phyloP scores from a whole-genome alignment of 1,139 yeast genomes.

The Blastobotrys buckinghamii region DNA sequence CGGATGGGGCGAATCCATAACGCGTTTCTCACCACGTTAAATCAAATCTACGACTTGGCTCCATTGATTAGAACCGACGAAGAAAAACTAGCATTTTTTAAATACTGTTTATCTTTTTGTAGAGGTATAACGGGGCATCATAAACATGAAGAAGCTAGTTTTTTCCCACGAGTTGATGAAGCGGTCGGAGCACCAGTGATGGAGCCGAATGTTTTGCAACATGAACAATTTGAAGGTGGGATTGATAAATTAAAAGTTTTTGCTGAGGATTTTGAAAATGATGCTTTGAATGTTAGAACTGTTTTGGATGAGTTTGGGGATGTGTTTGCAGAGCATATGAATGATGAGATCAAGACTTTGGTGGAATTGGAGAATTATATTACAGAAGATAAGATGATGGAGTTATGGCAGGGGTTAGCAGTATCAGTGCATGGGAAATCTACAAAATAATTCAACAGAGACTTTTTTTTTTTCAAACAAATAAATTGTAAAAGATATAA shows the following conservation, averaged over 20 bases:
- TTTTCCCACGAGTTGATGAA: conserved; percentile 4
- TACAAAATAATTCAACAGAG: no score
- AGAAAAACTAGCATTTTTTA: no score
- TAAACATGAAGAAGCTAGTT: conserved; percentile 1
- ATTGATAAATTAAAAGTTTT: neutral
- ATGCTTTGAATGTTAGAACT: neutral
- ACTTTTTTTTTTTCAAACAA: no score
- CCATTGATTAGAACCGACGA: no score
- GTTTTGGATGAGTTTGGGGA: conserved; percentile 4
- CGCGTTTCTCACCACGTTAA: no score
- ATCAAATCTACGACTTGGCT: no score
- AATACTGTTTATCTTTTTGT: no score
- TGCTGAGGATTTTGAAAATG: neutral
- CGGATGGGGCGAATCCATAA: no score
- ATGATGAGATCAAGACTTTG: conserved; percentile 3
- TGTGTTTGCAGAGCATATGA: conserved; percentile 1
- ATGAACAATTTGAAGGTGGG: conserved; percentile 1
- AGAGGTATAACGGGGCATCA: neutral
- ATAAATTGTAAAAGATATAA: no score
- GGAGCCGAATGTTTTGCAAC: conserved; percentile 3
- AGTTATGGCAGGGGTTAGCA: neutral
- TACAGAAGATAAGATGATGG: neutral
- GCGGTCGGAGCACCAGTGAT: neutral
- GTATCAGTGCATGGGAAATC: conserved; percentile 4
- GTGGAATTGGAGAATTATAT: neutral